Evolutionary conservation across 75 land plant genomes (phyloP), one percentile per base, ranked within the genome.

Genomic region (Selaginella tamariscina): DNA sequence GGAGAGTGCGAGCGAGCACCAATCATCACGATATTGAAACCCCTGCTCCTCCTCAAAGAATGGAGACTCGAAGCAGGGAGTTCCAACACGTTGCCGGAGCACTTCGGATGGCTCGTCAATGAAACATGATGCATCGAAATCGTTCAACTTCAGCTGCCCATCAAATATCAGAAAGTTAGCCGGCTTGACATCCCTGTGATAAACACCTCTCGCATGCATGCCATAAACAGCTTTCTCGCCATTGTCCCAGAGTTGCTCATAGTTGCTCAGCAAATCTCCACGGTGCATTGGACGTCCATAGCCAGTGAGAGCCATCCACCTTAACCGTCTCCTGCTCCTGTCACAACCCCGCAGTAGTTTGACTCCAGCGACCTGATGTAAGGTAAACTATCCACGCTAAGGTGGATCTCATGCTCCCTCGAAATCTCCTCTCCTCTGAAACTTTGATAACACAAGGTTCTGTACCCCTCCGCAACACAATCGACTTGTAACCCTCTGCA

Each of bases 111-210:
- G 49, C 11, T 39, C 49, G 15, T 39, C 49, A 5, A 39, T 15
- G 15, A 39, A 39, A 15, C 5, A 39, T 15, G 49, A 39, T 39
- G 49, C 49, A 39, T 39, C 49, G 15, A 39, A 39, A 15, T 39
- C 49, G 49, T 15, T 15, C 11, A 39, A 15, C 49, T 39, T 39
- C 49, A 39, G 49, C 49, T 5, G 15, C 11, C 49, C 11, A 15
- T 15, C 49, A 15, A 39, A 39, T 5, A 39, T 5, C 15, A 39
- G 49, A 39, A 39, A 39, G 49, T 39, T 39, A 39, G 5, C 49
- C 49, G 49, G 49, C 49, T 39, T 39, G 49, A 39, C 49, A 39
- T 39, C 49, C 49, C 49, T 39, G 49, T 39, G 49, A 39, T 39
- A 39, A 5, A 39, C 49, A 39, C 49, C 49, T 5, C 15, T 39